phyloP scores from a whole-genome alignment of 129 eudicot genomes.

The Saposhnikovia divaricata region DNA sequence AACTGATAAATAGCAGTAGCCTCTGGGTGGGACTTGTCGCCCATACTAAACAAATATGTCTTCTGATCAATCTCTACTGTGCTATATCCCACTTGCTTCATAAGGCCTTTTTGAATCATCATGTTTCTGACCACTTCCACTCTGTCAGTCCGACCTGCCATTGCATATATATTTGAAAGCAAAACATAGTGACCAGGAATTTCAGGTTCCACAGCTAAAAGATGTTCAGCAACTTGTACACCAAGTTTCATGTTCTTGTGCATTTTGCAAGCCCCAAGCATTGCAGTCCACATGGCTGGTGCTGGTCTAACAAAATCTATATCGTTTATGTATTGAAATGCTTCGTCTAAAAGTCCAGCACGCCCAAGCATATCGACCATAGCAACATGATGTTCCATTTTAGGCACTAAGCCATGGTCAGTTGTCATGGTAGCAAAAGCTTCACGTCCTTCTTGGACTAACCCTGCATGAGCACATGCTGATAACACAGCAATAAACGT shows the following conservation, averaged over 20 bases:
- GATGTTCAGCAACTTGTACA: conserved; percentile 45
- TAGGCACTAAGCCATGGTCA: conserved; percentile 30
- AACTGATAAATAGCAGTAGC: conserved; percentile 28
- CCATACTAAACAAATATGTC: conserved; percentile 46
- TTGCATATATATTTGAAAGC: conserved; percentile 51
- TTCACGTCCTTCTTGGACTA: conserved; percentile 37
- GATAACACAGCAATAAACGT: conserved; percentile 50
- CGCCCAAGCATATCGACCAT: conserved; percentile 71
- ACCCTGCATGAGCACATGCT: conserved; percentile 61
- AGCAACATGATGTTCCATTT: conserved; percentile 56
- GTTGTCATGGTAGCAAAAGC: conserved; percentile 35
- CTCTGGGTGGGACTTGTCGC: conserved; percentile 54
- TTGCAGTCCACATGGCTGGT: conserved; percentile 55
- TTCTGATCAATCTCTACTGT: conserved; percentile 50
- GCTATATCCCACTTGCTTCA: conserved; percentile 60
- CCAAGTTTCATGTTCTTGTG: conserved; percentile 51
- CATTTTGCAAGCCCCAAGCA: conserved; percentile 72
- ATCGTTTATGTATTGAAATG: conserved; percentile 32
- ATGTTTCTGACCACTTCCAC: conserved; percentile 43
- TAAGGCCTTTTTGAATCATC: conserved; percentile 53
- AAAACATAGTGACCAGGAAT: conserved; percentile 56
- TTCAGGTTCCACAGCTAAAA: conserved; percentile 43
- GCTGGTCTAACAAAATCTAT: conserved; percentile 21
- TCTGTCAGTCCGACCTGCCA: conserved; percentile 55
- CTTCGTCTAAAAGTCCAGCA: conserved; percentile 46